Evolutionary conservation across 768 basidiomycete species (phyloP).

Genomic region (Boletellus ananiceps): DNA sequence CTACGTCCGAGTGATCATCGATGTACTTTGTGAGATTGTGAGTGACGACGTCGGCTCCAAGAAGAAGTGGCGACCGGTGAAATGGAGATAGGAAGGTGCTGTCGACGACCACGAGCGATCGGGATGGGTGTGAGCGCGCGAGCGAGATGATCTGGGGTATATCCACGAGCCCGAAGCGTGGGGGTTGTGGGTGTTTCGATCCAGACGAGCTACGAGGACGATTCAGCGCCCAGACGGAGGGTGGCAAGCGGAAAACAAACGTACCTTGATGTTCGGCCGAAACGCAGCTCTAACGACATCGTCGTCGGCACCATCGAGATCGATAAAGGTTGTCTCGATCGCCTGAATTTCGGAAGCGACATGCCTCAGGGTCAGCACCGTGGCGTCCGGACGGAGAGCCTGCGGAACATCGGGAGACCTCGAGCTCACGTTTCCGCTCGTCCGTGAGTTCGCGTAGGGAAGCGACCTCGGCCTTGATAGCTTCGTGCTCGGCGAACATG

Average conservation of each 20-base stretch:
- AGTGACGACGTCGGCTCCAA: constrained; percentile 81
- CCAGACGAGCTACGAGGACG: constrained; percentile 69
- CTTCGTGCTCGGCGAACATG: constrained; percentile 80
- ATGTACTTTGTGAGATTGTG: constrained; percentile 89
- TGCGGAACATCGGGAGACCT: constrained; percentile 18
- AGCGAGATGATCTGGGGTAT: constrained; percentile 66
- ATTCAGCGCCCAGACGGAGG: neutral
- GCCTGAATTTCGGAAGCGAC: constrained; percentile 31
- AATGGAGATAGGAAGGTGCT: constrained; percentile 94
- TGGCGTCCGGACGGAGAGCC: constrained; percentile 25
- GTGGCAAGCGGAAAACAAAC: constrained; percentile 11
- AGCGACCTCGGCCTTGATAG: constrained; percentile 72
- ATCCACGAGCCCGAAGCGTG: constrained; percentile 80
- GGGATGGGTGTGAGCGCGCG: constrained; percentile 55
- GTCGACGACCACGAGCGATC: constrained; percentile 81
- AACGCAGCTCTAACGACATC: constrained; percentile 63
- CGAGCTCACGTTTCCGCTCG: constrained; percentile 52
- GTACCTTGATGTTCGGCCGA: constrained; percentile 74
- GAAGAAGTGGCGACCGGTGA: constrained; percentile 83
- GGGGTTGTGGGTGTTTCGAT: constrained; percentile 96
- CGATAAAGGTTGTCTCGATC: constrained; percentile 71
- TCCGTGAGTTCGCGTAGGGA: constrained; percentile 70
- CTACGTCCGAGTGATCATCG: constrained; percentile 90
- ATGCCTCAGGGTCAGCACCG: too few relatives aligned
- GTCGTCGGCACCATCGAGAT: constrained; percentile 71